These are phyloP conservation scores for Mucor velutinosus DNA, from an alignment of 371 early-diverging fungal genomes.

Conservation along the genomic window DNA sequence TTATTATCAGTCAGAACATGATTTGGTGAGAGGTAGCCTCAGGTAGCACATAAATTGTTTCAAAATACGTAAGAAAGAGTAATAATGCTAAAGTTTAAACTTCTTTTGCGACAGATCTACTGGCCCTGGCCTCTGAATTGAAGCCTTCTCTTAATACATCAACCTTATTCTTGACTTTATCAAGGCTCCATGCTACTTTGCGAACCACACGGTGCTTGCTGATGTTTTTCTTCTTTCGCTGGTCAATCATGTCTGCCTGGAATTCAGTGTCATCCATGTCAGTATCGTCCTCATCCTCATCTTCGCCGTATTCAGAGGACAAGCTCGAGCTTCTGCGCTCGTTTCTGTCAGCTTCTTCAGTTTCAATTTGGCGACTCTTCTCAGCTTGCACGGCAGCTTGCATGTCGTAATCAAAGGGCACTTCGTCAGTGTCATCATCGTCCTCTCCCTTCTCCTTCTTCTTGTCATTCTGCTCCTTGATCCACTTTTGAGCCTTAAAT, in stretches of 20 bases:
- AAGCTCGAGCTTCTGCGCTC: constrained; percentile 4
- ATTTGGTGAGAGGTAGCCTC: not conserved
- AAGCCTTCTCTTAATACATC: constrained; percentile 38
- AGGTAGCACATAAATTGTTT: constrained; percentile 5
- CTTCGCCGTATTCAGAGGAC: constrained; percentile 36
- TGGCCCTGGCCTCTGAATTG: constrained; percentile 40
- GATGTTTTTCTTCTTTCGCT: constrained; percentile 20
- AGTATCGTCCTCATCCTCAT: constrained; percentile 18
- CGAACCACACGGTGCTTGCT: constrained; percentile 36
- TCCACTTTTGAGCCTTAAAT: constrained; percentile 37
- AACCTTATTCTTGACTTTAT: constrained; percentile 37
- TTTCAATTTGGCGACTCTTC: not conserved
- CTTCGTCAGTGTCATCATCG: not conserved
- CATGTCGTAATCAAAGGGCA: constrained; percentile 14
- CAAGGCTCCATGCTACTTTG: constrained; percentile 36
- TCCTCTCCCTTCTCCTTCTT: not conserved
- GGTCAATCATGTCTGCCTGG: constrained; percentile 25
- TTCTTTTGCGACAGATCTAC: constrained; percentile 38
- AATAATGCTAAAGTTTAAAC: constrained; percentile 7
- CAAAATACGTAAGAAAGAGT: constrained; percentile 15
- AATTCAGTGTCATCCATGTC: constrained; percentile 18
- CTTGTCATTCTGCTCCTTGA: constrained; percentile 27
- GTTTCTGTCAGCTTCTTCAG: not conserved
- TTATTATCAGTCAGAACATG: not conserved
- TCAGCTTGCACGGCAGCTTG: constrained; percentile 18